Base-by-base conservation (phyloP, 495 filamentous ascomycete genomes). In the Daldinia decipiens region DNA sequence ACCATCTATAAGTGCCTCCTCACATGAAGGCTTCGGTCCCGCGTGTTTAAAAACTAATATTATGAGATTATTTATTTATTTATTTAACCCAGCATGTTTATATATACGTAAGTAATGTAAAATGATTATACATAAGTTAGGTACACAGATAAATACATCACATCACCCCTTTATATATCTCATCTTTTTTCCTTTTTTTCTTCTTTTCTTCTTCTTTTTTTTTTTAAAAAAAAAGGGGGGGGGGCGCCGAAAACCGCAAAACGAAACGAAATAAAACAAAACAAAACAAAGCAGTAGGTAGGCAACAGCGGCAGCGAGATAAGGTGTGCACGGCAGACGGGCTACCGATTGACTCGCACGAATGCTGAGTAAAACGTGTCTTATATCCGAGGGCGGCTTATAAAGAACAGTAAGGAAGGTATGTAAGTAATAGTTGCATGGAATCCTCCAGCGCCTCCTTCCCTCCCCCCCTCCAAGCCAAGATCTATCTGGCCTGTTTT, bases 21-120 rank as follows among this genome's bases (percentile, higher is more conserved):
- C 31, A 45, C 34, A 67, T 71, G 62, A 36, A 9, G 29, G 68
- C 63, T 59, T 71, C 68, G 68, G 68, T 31, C 51, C 32, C 27
- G 56, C 27, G 56, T 15, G 39, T 24, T 57, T 15, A 32, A 5
- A 43, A 26, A n/a, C 13, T 24, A 15, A 31, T 53, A 27, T 31
- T 13, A 53, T 27, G 26, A 31, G 13, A 15, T 53, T 15, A 26
- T 52, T 7, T 52, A 27, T 3, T 5, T 27, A 4, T 4, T 27
- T 27, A 26, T 2, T 1, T 53, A 47, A 26, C 11, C 9, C 0
- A 34, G 9, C 9, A 34, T 47, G 13, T 24, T 47, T 24, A 24
- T 47, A 24, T 47, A 2, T 24, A 24, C 21, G 1, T 24, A 24
- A 1, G 21, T 24, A 24, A 24, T n/a, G 43, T 24, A 5, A 47